A percentile compares a stretch with the other conserved stretches of the same genome.
phyloP scores from a whole-genome alignment of 2,329 filamentous ascomycete species.

The Coniochaeta prunicola region DNA sequence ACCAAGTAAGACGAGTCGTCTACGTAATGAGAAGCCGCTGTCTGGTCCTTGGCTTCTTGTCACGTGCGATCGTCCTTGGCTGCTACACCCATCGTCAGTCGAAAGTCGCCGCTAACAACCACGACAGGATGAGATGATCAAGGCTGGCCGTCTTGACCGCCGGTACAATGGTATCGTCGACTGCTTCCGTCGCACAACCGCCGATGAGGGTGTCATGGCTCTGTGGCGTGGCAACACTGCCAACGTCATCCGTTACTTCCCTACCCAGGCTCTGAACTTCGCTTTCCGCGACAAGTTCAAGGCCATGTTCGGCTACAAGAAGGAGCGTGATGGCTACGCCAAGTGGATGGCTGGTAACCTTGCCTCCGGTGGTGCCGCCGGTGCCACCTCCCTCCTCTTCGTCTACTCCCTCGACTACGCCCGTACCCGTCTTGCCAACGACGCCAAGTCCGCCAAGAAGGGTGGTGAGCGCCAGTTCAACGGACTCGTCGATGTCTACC shows the following conservation, averaged over 20 bases:
- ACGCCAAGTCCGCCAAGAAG: slow-evolving; percentile 96
- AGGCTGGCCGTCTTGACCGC: slow-evolving; percentile 94
- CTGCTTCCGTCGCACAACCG: slow-evolving; percentile 90
- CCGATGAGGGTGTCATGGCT: slow-evolving; percentile 86
- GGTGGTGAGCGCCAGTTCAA: slow-evolving; percentile 99
- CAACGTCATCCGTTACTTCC: slow-evolving; percentile 99
- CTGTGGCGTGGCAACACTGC: slow-evolving; percentile 99
- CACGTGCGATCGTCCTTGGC: not conserved
- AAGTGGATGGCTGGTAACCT: slow-evolving; percentile 99
- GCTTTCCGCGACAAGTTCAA: slow-evolving; percentile 99
- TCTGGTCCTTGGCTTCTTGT: not conserved
- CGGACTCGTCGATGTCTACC: slow-evolving; percentile 98
- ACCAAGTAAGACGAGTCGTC: not conserved
- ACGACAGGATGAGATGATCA: slow-evolving; percentile 96
- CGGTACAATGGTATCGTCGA: slow-evolving; percentile 92
- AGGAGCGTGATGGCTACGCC: slow-evolving; percentile 95
- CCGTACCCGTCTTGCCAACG: slow-evolving; percentile 99
- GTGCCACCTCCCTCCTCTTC: slow-evolving; percentile 99
- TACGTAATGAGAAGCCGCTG: not conserved
- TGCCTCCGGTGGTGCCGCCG: slow-evolving; percentile 98
- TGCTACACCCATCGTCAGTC: not conserved
- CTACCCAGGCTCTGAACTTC: slow-evolving; percentile 99
- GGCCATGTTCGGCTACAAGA: slow-evolving; percentile 99
- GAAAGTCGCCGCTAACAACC: slow-evolving; percentile 20
- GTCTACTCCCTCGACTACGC: slow-evolving; percentile 99